phyloP scores from a whole-genome alignment of 2,329 filamentous ascomycete genomes.

The Fusarium denticulatum region DNA sequence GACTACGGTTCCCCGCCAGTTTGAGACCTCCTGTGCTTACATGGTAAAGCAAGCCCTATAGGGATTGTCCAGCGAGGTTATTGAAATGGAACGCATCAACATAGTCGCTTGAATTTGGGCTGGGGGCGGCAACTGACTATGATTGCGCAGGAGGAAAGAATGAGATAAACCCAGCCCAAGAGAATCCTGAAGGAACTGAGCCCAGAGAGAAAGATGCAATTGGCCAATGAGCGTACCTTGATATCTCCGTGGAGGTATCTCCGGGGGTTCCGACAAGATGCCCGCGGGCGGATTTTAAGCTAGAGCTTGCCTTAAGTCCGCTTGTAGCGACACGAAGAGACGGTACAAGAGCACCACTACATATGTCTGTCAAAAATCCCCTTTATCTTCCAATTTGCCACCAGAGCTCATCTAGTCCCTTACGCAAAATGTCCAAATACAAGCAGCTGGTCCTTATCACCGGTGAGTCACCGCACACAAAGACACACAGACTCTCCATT shows the following conservation, averaged over 20 bases:
- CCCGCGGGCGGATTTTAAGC: background rate
- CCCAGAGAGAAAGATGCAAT: fast-evolving
- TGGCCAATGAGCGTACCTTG: background rate
- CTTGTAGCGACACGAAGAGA: background rate
- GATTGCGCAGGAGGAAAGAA: fast-evolving
- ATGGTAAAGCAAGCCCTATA: background rate
- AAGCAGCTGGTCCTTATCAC: conserved; percentile 13
- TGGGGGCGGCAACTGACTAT: background rate
- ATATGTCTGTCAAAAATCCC: background rate
- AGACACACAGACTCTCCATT: background rate
- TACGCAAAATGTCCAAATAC: background rate
- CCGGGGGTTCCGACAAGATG: background rate
- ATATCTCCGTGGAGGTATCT: background rate
- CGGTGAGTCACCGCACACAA: background rate
- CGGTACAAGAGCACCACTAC: fast-evolving
- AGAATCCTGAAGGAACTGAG: no score
- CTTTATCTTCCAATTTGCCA: fast-evolving
- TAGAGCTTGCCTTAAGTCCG: background rate
- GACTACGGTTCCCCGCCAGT: background rate
- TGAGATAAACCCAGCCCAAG: no score
- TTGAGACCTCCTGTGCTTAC: fast-evolving
- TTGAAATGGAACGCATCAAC: fast-evolving
- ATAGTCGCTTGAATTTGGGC: no score
- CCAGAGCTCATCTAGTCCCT: fast-evolving
- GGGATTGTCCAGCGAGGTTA: fast-evolving